Evolutionary conservation across 2,329 filamentous ascomycete genomes (phyloP).

Genomic region (Lasiodiplodia hormozganensis): DNA sequence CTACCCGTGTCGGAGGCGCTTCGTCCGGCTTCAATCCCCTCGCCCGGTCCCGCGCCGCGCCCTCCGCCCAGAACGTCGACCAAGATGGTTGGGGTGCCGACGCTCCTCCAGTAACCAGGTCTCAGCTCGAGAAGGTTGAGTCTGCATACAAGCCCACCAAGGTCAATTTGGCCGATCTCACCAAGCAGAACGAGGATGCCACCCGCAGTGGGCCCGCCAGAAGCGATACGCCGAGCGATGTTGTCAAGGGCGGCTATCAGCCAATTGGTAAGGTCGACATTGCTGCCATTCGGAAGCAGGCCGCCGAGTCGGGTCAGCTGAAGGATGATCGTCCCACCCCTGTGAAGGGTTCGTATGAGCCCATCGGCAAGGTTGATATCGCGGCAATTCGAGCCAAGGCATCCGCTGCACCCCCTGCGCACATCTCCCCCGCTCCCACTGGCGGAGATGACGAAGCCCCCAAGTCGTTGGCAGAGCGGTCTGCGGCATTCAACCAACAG

Average conservation of each 20-base stretch:
- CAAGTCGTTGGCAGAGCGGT: slow-evolving; percentile 76
- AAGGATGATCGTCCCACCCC: slow-evolving; percentile 80
- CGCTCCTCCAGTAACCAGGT: slow-evolving; percentile 87
- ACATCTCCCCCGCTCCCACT: slow-evolving; percentile 53
- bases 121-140: slow-evolving; percentile 88
- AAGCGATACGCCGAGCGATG: slow-evolving; percentile 57
- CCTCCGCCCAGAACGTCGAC: slow-evolving; percentile 66
- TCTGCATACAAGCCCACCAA: slow-evolving; percentile 94
- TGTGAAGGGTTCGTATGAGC: slow-evolving; percentile 93
- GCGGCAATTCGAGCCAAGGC: slow-evolving; percentile 87
- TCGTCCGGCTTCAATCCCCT: slow-evolving; percentile 68
- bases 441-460: slow-evolving; percentile 58
- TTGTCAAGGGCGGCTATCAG: slow-evolving; percentile 87
- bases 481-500: slow-evolving; percentile 71
- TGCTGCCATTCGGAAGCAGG: slow-evolving; percentile 79
- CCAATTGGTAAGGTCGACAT: slow-evolving; percentile 98
- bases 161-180: slow-evolving; percentile 89
- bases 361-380: slow-evolving; percentile 96
- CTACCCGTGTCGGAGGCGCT: slow-evolving; percentile 66
- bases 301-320: slow-evolving; percentile 63
- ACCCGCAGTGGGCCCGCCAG: slow-evolving; percentile 63
- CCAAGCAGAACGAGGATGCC: slow-evolving; percentile 72
- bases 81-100: slow-evolving; percentile 94
- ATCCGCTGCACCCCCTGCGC: slow-evolving; percentile 59
- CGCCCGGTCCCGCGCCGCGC: slow-evolving; percentile 64